These are phyloP conservation scores for Mercurialis annua DNA, from an alignment of 345 rosid genomes.

Conservation along the genomic window DNA sequence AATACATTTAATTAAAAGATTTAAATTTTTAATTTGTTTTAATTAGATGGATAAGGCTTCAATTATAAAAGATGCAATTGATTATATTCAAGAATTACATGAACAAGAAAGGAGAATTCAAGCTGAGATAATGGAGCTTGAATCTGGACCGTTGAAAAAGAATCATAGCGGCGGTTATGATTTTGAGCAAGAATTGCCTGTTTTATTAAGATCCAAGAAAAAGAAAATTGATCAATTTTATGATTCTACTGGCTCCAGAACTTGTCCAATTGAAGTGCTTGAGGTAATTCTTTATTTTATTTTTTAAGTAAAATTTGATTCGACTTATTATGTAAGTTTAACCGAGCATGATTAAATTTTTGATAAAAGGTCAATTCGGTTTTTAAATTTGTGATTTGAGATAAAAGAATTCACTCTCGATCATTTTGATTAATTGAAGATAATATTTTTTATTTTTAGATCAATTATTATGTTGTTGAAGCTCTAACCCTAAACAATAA, in stretches of 20 bases:
- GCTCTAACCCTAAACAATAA: too few relatives aligned
- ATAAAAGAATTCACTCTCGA: too few relatives aligned
- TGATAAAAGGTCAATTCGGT: too few relatives aligned
- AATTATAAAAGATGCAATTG: constrained; percentile 91
- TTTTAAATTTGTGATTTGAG: too few relatives aligned
- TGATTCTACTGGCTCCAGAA: constrained; percentile 36
- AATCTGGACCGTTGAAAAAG: constrained; percentile 44
- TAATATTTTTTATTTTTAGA: too few relatives aligned
- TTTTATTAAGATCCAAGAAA: constrained; percentile 64
- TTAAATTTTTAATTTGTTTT: neutral
- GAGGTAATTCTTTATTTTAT: constrained; percentile 26
- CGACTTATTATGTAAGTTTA: too few relatives aligned
- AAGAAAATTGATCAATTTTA: constrained; percentile 43
- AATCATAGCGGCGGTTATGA: constrained; percentile 40
- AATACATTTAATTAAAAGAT: too few relatives aligned
- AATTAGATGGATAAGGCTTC: constrained; percentile 97
- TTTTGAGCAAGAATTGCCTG: constrained; percentile 56
- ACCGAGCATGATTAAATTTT: too few relatives aligned
- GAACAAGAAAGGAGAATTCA: constrained; percentile 67
- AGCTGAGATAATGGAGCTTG: constrained; percentile 71
- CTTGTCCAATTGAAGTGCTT: constrained; percentile 63
- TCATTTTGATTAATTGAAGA: too few relatives aligned
- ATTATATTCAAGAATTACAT: constrained; percentile 78
- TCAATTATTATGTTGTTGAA: too few relatives aligned
- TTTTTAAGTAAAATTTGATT: too few relatives aligned